phyloP scores from a whole-genome alignment of 345 rosid genomes.

The Bretschneidera sinensis region DNA sequence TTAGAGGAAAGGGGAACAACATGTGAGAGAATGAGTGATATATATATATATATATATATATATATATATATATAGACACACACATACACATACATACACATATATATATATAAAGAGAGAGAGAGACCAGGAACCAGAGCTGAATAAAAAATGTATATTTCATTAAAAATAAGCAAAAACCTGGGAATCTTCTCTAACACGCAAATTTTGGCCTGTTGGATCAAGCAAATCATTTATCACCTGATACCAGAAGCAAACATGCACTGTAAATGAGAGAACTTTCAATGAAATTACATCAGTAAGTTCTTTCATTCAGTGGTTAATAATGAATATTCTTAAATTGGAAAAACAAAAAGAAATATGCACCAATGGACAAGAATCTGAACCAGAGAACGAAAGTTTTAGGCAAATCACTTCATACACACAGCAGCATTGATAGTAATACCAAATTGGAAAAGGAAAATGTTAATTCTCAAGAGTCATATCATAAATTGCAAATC shows the following conservation, averaged over 20 bases:
- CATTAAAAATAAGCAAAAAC: slow-evolving; percentile 33
- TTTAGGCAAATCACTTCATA: neutral
- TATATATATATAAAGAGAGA: neutral
- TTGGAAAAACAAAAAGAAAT: neutral
- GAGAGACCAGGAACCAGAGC: neutral
- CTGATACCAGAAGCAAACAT: slow-evolving; percentile 40
- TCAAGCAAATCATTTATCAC: slow-evolving; percentile 98
- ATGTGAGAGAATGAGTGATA: no score
- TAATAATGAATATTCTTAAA: no score
- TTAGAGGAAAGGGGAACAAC: no score
- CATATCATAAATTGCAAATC: slow-evolving; percentile 7
- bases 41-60: no score
- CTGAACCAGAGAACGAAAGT: neutral
- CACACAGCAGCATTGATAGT: neutral
- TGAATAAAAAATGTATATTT: no score
- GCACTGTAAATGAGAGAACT: neutral
- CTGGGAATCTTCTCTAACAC: slow-evolving; percentile 99
- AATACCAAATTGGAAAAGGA: neutral
- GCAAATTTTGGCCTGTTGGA: slow-evolving; percentile 99
- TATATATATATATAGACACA: no score
- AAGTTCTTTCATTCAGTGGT: neutral
- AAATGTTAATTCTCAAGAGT: slow-evolving; percentile 6
- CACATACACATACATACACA: no score
- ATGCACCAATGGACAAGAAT: neutral
- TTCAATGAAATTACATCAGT: neutral